Conservation (phyloP, 2,329 filamentous ascomycete genomes). For the Hymenoscyphus linearis region DNA sequence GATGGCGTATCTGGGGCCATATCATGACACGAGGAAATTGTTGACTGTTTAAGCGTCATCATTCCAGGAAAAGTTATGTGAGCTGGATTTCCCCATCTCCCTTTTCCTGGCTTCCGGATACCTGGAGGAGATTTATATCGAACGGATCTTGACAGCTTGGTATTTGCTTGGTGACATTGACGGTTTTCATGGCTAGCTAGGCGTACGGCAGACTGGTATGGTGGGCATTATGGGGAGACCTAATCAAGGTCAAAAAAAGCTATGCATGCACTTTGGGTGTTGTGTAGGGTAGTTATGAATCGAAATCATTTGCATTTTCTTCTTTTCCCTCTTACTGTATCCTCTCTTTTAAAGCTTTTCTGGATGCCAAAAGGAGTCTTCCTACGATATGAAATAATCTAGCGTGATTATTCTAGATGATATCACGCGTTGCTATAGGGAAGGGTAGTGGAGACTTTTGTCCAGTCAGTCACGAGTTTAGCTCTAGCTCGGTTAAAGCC, state of each 20-base stretch:
- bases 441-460: no score
- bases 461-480: neutral
- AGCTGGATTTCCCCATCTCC: neutral
- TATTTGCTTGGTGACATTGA: neutral
- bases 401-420: no score
- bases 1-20: conserved; percentile 1
- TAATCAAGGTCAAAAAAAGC: no score
- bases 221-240: neutral
- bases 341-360: no score
- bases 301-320: no score
- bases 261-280: no score
- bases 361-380: no score
- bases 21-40: neutral
- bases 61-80: neutral
- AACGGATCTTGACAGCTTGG: neutral
- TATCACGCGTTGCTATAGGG: no score
- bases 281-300: no score
- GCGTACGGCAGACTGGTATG: neutral
- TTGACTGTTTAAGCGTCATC: neutral
- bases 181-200: neutral
- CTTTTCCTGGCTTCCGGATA: neutral
- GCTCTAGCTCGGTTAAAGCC: neutral
- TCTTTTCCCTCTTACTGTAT: no score
- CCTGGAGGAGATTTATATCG: neutral
- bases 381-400: no score